Evolutionary conservation across 2,329 filamentous ascomycete species (phyloP), one percentile per base, ranked within the genome.

Genomic region (Fusarium udum): DNA sequence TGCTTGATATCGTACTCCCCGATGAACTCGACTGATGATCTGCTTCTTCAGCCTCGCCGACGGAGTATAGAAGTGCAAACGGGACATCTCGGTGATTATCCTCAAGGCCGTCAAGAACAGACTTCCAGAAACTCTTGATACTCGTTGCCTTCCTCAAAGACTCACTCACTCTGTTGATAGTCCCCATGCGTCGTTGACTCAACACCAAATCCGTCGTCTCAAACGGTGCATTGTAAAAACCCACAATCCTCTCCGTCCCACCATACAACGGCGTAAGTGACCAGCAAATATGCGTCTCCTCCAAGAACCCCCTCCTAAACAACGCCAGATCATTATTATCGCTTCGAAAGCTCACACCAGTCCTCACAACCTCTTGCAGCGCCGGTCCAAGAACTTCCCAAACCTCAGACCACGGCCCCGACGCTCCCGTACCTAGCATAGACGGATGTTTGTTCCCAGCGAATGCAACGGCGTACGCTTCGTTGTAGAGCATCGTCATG

Each of bases 401-500:
- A 3, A 80, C 69, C 73, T 92, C 90, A 2, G 84, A 79, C 85
- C 89, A 91, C 4, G 88, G 89, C 6, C 88, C 85, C 14, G 83
- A 84, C 75, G 91, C 80, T 31, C 82, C 87, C 43, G 87, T 87
- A 0, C 90, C 90, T 85, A 92, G 90, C 31, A 92, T 80, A 2
- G 78, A 79, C 0, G 90, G 90, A 69, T 92, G 90, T 68, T 91
- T 91, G 72, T 90, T 87, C 7, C 90, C 90, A 13, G 89, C 89
- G 9, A 91, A 84, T 43, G 87, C 78, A 45, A 83, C 79, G 53
- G 90, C 80, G 40, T 83, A 91, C 1, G 89, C 86, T 76, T 91
- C 89, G 64, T 92, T 92, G 79, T 92, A 92, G 7, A 92, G 86
- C 59, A 89, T 88, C 7, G 90, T 87, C 56, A 91, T 82, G 37